These are phyloP conservation scores for Striga hermonthica DNA, from an alignment of 305 asterid species.

Conservation along the genomic window DNA sequence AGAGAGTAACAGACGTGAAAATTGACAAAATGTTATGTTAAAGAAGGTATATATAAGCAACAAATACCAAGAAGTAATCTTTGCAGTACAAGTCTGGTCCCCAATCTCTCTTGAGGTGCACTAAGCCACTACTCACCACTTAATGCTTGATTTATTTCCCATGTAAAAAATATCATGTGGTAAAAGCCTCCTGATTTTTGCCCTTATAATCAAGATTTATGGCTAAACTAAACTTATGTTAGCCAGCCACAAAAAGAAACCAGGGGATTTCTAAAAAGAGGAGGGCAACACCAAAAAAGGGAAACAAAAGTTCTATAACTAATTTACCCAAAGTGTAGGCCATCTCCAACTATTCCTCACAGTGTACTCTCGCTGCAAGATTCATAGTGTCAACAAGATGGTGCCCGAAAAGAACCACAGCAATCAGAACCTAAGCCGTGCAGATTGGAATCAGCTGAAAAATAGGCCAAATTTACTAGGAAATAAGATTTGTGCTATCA, in stretches of 20 bases:
- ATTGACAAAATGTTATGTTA: too few species aligned
- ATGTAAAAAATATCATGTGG: not conserved
- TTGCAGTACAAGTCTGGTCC: not conserved
- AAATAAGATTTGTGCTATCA: constrained; percentile 31
- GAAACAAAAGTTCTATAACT: not conserved
- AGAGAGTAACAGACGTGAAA: too few species aligned
- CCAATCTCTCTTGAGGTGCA: not conserved
- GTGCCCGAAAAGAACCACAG: not conserved
- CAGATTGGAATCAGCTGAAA: not conserved
- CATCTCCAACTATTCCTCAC: constrained; percentile 25
- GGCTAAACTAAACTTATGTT: too few species aligned
- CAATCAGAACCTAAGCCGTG: not conserved
- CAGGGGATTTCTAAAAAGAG: not conserved
- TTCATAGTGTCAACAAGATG: too few species aligned
- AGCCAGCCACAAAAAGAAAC: not conserved
- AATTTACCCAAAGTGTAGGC: constrained; percentile 35
- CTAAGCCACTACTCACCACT: too few species aligned
- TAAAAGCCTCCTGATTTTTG: not conserved
- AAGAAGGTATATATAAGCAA: not conserved
- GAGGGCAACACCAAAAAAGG: not conserved
- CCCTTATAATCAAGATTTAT: too few species aligned
- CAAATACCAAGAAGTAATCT: not conserved
- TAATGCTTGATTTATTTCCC: not conserved
- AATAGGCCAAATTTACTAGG: constrained; percentile 1
- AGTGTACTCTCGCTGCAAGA: not conserved